A percentile compares a stretch with the other conserved stretches of the same genome.
phyloP scores from a whole-genome alignment of 1,139 yeast species.

The Blastobotrys malaysiensis region DNA sequence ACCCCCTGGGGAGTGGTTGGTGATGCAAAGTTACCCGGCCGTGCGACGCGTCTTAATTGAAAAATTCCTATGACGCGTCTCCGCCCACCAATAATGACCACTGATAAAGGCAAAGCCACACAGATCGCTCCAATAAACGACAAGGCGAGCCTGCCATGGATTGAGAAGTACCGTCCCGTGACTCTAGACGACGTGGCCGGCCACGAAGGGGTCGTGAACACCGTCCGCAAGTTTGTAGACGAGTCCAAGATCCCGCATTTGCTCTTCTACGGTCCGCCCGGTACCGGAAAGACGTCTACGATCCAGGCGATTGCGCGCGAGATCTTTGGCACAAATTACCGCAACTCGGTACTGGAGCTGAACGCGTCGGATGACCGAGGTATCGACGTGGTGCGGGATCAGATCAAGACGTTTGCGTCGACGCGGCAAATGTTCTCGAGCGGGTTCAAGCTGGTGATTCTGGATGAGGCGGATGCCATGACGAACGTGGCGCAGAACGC shows the following conservation, averaged over 20 bases:
- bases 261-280: slow-evolving; percentile 95
- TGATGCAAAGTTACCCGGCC: not conserved
- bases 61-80: not conserved
- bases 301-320: slow-evolving; percentile 86
- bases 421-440: slow-evolving; percentile 82
- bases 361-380: slow-evolving; percentile 87
- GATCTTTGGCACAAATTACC: slow-evolving; percentile 80
- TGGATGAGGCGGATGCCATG: slow-evolving; percentile 99
- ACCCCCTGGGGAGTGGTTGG: not conserved
- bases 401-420: slow-evolving; percentile 77
- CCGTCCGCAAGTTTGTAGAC: slow-evolving; percentile 75
- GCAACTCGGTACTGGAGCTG: slow-evolving; percentile 85
- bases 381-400: slow-evolving; percentile 78
- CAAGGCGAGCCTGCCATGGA: slow-evolving; percentile 43
- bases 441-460: slow-evolving; percentile 82
- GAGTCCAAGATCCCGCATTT: slow-evolving; percentile 76
- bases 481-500: slow-evolving; percentile 97
- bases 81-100: not conserved
- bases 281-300: slow-evolving; percentile 95
- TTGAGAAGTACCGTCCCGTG: slow-evolving; percentile 91
- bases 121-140: slow-evolving; percentile 6
- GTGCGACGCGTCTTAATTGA: not conserved
- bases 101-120: slow-evolving; percentile 14
- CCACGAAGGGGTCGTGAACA: slow-evolving; percentile 78
- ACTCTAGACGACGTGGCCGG: slow-evolving; percentile 85